Conservation (phyloP, 208 protist genomes). For the Crithidia thermophila region DNA sequence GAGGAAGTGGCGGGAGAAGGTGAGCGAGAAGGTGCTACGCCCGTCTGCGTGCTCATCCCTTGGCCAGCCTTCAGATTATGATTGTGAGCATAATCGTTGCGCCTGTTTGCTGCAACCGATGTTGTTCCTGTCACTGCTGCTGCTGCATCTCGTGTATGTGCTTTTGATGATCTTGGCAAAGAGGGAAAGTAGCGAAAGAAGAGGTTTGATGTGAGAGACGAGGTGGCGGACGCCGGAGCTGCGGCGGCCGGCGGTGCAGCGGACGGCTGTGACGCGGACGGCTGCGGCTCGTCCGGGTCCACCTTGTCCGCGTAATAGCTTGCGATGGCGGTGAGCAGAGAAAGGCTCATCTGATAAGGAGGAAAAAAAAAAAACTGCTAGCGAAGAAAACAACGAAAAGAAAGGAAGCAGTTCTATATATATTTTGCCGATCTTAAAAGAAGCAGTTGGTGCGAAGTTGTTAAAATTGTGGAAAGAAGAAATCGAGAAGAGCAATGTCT, state of each 20-base stretch:
- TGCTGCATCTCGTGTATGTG: too few relatives aligned
- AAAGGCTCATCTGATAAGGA: not conserved
- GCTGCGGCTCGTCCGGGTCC: slow-evolving; percentile 1
- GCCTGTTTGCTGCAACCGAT: too few relatives aligned
- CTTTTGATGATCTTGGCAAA: too few relatives aligned
- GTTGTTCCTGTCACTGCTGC: too few relatives aligned
- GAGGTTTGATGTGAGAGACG: slow-evolving; percentile 9
- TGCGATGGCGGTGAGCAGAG: not conserved
- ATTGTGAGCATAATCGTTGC: too few relatives aligned
- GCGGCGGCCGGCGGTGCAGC: not conserved
- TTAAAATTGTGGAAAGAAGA: not conserved
- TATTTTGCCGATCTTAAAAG: not conserved
- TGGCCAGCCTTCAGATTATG: too few relatives aligned
- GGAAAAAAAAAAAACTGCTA: not conserved
- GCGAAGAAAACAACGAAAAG: not conserved
- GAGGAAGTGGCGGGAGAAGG: too few relatives aligned
- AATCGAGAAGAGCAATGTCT: not conserved
- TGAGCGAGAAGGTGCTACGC: too few relatives aligned
- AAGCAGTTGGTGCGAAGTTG: too few relatives aligned
- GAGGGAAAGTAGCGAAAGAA: slow-evolving; percentile 11
- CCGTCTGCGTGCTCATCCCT: too few relatives aligned
- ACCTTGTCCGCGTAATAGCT: slow-evolving; percentile 13
- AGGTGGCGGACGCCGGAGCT: not conserved
- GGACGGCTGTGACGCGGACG: not conserved
- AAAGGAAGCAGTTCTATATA: too few relatives aligned